Base-by-base conservation (phyloP, 331 rosid genomes). In the Malus hybrid region DNA sequence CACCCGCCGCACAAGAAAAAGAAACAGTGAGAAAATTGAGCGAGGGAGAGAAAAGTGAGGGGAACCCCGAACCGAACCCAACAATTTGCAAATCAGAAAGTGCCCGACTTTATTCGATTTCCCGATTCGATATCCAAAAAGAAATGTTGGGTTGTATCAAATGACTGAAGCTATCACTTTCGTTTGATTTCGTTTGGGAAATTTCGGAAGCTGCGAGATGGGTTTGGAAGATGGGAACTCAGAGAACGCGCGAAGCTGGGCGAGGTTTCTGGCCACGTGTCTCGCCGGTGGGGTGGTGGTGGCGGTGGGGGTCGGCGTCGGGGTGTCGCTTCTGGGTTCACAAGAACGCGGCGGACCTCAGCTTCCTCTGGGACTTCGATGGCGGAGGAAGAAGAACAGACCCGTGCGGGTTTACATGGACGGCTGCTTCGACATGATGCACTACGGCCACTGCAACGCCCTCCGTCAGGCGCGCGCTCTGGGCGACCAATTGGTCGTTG, bases 371-470 rank as follows among this genome's bases (percentile, higher is more conserved):
- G 80, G 78, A n/a, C 48, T 72, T 50, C 80, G 79, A 74, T 79
- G 83, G 88, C 32, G 64, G 69, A 81, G 76, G 54, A 86, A 78
- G 74, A 90, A 84, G 77, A 87, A 87, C 75, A 82, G 81, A 74
- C 84, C 88, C 31, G 73, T 87, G 28, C 83, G 90, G 5, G 90
- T 87, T 5, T 87, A 87, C 69, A 87, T 87, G 90, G 90, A 87
- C 60, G 90, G 90, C 24, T 87, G 90, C 79, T 87, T 87, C 54
- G 90, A 87, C 71, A 87, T 87, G 90, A 87, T 87, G 90, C 90
- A 87, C 83, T 87, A 87, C 83, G 90, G 90, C 74, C 90, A 87
- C 79, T 87, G 90, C 85, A 87, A 87, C 67, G 90, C 90, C 66
- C 88, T 87, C 71, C 90, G 90, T 27, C 90, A 87, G 88, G 90